These are phyloP conservation scores for Termitomyces sp. DNA, from an alignment of 768 basidiomycete genomes.

Conservation along the genomic window DNA sequence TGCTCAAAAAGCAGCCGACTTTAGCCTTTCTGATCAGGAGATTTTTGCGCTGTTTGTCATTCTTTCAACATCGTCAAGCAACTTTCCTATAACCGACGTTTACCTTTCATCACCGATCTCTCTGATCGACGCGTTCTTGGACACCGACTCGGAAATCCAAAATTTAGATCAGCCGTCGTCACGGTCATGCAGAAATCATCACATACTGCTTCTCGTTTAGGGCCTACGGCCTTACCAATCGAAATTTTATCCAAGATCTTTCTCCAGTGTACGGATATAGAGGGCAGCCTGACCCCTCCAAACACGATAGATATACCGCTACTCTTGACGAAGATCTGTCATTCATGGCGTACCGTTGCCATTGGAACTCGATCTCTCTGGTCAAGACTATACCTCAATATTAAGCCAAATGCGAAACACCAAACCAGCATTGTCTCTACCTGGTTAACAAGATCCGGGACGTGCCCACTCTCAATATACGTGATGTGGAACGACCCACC, in stretches of 20 bases:
- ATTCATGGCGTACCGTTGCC: constrained; percentile 36
- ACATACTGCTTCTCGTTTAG: constrained; percentile 7
- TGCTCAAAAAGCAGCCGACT: not conserved
- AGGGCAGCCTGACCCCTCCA: constrained; percentile 25
- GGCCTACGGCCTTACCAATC: constrained; percentile 23
- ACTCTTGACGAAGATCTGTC: constrained; percentile 35
- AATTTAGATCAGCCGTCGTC: not conserved
- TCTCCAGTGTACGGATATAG: constrained; percentile 31
- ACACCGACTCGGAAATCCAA: not conserved
- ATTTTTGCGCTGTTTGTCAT: constrained; percentile 7
- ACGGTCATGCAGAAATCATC: constrained; percentile 11
- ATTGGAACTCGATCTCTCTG: constrained; percentile 36
- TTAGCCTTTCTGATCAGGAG: constrained; percentile 13
- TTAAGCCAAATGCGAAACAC: constrained; percentile 16
- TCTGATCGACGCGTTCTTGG: constrained; percentile 12
- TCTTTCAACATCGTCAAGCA: not conserved
- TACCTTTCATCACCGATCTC: constrained; percentile 7
- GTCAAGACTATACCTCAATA: constrained; percentile 33
- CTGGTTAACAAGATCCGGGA: constrained; percentile 19
- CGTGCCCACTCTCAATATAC: constrained; percentile 19
- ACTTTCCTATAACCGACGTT: not conserved
- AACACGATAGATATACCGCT: constrained; percentile 37
- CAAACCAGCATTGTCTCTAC: constrained; percentile 16
- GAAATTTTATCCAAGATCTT: constrained; percentile 42
- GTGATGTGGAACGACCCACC: constrained; percentile 20